Percentiles rank a stretch among this genome's conserved stretches.
Conservation (phyloP, 2,329 filamentous ascomycete species). For the Monilinia polystroma region DNA sequence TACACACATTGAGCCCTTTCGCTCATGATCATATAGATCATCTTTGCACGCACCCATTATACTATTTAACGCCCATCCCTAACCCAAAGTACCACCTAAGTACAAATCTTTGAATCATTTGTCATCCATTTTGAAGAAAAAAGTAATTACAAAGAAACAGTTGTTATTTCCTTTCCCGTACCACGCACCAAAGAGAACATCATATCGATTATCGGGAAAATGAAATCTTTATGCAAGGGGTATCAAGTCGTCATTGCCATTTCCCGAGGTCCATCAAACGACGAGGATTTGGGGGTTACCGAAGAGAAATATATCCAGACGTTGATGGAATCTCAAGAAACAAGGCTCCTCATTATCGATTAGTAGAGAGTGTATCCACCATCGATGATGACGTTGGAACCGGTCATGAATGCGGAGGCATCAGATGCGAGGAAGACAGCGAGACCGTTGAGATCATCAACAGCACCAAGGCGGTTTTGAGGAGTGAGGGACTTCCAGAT, state of each 20-base stretch:
- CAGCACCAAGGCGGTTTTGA: slow-evolving; percentile 68
- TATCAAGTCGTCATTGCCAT: slow-evolving; percentile 3
- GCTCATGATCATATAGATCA: slow-evolving; percentile 17
- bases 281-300: not conserved
- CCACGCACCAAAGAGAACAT: slow-evolving; percentile 16
- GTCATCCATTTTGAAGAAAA: not conserved
- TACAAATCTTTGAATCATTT: slow-evolving; percentile 13
- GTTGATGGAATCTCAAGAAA: not conserved
- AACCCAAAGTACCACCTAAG: slow-evolving; percentile 8
- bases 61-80: slow-evolving; percentile 7
- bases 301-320: slow-evolving; percentile 15
- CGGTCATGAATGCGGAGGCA: slow-evolving; percentile 74
- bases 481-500: slow-evolving; percentile 75
- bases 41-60: slow-evolving; percentile 7
- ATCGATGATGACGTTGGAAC: slow-evolving; percentile 55
- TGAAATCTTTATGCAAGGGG: slow-evolving; percentile 16
- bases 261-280: slow-evolving; percentile 11
- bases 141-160: slow-evolving; percentile 15
- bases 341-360: slow-evolving; percentile 30
- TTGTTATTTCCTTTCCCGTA: not conserved
- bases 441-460: slow-evolving; percentile 75
- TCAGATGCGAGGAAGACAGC: slow-evolving; percentile 75
- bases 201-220: slow-evolving; percentile 5
- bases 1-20: slow-evolving; percentile 1
- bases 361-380: slow-evolving; percentile 40